phyloP scores from a whole-genome alignment of 352 stramenopile genomes.

The Phytophthora tubulina region DNA sequence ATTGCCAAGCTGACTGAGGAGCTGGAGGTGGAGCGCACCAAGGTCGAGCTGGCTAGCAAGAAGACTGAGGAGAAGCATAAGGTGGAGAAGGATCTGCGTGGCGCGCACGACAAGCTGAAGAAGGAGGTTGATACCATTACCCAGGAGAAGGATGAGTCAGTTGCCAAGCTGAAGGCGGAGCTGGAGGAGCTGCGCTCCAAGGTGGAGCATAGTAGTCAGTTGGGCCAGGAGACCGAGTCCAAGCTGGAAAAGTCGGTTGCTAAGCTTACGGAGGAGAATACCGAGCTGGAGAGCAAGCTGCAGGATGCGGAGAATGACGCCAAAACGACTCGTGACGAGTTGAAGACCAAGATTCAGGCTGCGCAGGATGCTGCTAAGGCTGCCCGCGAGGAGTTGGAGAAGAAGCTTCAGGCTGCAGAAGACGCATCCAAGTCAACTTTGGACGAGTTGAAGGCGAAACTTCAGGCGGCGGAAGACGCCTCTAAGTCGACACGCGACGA shows the following conservation, averaged over 20 bases:
- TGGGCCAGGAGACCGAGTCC: slow-evolving; percentile 19
- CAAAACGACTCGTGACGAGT: slow-evolving; percentile 24
- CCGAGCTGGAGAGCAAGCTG: slow-evolving; percentile 27
- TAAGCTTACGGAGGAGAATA: slow-evolving; percentile 32
- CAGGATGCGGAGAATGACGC: slow-evolving; percentile 24
- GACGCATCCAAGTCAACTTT: slow-evolving; percentile 8
- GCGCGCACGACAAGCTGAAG: slow-evolving; percentile 41
- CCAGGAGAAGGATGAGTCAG: slow-evolving; percentile 32
- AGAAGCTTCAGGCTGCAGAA: slow-evolving; percentile 22
- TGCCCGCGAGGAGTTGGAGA: slow-evolving; percentile 12
- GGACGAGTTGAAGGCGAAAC: slow-evolving; percentile 12
- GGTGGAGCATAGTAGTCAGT: slow-evolving; percentile 23
- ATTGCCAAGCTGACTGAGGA: slow-evolving; percentile 35
- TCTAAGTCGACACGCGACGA: slow-evolving; percentile 27
- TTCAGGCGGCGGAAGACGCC: slow-evolving; percentile 17
- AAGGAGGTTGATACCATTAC: slow-evolving; percentile 28
- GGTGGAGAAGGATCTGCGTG: slow-evolving; percentile 31
- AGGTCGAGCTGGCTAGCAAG: slow-evolving; percentile 21
- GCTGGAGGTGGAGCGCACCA: slow-evolving; percentile 33
- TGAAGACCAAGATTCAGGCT: slow-evolving; percentile 20
- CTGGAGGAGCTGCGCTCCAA: slow-evolving; percentile 38
- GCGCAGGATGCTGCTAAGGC: slow-evolving; percentile 6
- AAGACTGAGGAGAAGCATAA: slow-evolving; percentile 32
- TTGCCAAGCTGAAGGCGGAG: slow-evolving; percentile 44
- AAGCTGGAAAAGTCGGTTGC: slow-evolving; percentile 36